phyloP scores from a whole-genome alignment of 129 eudicot species.

The Helianthus tuberosus region DNA sequence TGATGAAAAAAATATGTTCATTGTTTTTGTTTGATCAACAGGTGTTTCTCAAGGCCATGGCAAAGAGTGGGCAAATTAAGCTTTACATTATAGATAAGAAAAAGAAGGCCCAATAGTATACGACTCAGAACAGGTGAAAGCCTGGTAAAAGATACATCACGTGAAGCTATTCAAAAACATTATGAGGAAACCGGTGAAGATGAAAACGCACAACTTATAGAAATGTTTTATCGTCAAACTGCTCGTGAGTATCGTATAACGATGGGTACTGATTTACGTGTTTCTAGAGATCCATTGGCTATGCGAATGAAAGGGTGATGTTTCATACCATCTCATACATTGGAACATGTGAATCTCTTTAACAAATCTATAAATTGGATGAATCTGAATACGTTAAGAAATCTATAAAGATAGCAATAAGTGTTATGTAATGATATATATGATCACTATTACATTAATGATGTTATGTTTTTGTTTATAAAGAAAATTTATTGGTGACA shows the following conservation, averaged over 20 bases:
- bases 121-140: constrained; percentile 93
- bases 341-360: too few species aligned
- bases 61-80: constrained; percentile 92
- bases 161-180: constrained; percentile 93
- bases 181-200: constrained; percentile 99
- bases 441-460: too few species aligned
- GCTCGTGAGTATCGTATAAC: constrained; percentile 90
- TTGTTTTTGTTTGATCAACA: constrained; percentile 24
- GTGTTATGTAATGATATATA: too few species aligned
- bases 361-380: too few species aligned
- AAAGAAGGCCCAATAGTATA: constrained; percentile 84
- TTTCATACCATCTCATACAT: too few species aligned
- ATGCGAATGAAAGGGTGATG: constrained; percentile 80
- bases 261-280: constrained; percentile 96
- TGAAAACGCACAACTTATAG: constrained; percentile 83
- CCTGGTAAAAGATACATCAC: constrained; percentile 88
- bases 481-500: too few species aligned
- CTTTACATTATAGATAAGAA: constrained; percentile 65
- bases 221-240: constrained; percentile 90
- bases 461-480: too few species aligned
- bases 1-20: too few species aligned
- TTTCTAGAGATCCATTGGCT: constrained; percentile 86
- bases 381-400: too few species aligned
- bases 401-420: too few species aligned
- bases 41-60: constrained; percentile 99